phyloP scores from a whole-genome alignment of 257 asterid species.

The Solanum verrucosum region DNA sequence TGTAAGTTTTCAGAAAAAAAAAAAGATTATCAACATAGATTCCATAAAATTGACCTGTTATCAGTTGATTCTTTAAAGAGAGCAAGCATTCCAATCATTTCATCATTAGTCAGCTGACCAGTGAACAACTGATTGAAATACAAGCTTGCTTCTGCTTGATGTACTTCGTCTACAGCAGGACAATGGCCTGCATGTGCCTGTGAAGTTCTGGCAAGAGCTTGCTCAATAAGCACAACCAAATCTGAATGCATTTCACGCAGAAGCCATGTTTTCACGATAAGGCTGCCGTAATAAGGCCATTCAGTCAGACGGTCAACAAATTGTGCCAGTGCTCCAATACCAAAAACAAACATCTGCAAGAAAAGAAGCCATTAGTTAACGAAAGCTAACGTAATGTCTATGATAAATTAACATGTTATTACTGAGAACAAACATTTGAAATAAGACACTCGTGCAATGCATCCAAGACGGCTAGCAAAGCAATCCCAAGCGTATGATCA shows the following conservation, averaged over 20 bases:
- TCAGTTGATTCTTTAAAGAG: constrained; percentile 70
- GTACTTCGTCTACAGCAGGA: constrained; percentile 27
- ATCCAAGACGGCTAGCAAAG: constrained; percentile 79
- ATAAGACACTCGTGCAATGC: constrained; percentile 60
- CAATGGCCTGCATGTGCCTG: constrained; percentile 44
- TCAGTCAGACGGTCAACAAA: constrained; percentile 83
- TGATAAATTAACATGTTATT: background rate
- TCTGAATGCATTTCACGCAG: constrained; percentile 55
- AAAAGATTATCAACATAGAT: background rate
- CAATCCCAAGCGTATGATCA: constrained; percentile 78
- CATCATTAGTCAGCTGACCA: constrained; percentile 58
- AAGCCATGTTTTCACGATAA: constrained; percentile 71
- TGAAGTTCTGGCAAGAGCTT: constrained; percentile 53
- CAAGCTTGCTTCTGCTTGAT: background rate
- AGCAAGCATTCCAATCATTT: constrained; percentile 69
- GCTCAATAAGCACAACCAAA: constrained; percentile 54
- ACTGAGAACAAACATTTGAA: constrained; percentile 44
- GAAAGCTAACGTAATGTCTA: background rate
- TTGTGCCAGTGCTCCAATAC: constrained; percentile 76
- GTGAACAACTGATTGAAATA: constrained; percentile 49
- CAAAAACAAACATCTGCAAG: constrained; percentile 83
- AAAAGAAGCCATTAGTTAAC: constrained; percentile 7
- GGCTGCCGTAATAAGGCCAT: constrained; percentile 95
- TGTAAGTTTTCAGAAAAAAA: background rate
- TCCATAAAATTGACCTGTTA: constrained; percentile 36